Conservation (phyloP, 1,284 basidiomycete genomes). For the Sporisorium iseilematis-ciliati region DNA sequence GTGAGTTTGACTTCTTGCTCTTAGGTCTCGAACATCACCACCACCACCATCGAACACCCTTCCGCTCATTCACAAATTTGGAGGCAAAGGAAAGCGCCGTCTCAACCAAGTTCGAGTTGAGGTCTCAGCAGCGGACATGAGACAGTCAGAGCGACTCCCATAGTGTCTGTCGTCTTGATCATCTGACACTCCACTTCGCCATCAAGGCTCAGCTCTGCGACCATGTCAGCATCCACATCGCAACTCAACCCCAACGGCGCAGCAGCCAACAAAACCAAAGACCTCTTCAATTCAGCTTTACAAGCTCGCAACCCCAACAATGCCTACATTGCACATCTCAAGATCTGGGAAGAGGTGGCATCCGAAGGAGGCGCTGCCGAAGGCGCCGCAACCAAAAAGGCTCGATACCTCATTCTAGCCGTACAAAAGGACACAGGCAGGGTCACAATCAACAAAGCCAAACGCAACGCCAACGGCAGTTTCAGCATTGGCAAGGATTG, state of each 20-base stretch:
- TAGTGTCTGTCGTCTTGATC: conserved; percentile 5
- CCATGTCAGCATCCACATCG: conserved; percentile 33
- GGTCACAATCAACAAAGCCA: conserved; percentile 81
- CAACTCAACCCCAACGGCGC: conserved; percentile 24
- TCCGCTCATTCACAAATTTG: not conserved
- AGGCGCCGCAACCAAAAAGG: conserved; percentile 46
- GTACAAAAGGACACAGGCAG: conserved; percentile 56
- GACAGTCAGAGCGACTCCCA: not conserved
- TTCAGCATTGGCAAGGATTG: conserved; percentile 99
- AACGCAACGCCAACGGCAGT: conserved; percentile 91
- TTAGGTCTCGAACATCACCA: not conserved
- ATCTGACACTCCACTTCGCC: not conserved
- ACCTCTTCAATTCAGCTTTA: conserved; percentile 64
- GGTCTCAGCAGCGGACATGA: conserved; percentile 1
- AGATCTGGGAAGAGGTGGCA: conserved; percentile 63
- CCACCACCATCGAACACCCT: not conserved
- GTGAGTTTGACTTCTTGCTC: conserved; percentile 1
- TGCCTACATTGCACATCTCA: conserved; percentile 67
- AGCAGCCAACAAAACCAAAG: conserved; percentile 49
- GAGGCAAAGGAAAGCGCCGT: not conserved
- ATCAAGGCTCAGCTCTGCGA: not conserved
- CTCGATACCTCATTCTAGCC: conserved; percentile 65
- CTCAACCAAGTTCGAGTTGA: not conserved
- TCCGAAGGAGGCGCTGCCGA: conserved; percentile 27
- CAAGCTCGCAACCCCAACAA: conserved; percentile 56